These are phyloP conservation scores for Fusarium sp. DNA, from an alignment of 2,329 filamentous ascomycete species.

Conservation along the genomic window DNA sequence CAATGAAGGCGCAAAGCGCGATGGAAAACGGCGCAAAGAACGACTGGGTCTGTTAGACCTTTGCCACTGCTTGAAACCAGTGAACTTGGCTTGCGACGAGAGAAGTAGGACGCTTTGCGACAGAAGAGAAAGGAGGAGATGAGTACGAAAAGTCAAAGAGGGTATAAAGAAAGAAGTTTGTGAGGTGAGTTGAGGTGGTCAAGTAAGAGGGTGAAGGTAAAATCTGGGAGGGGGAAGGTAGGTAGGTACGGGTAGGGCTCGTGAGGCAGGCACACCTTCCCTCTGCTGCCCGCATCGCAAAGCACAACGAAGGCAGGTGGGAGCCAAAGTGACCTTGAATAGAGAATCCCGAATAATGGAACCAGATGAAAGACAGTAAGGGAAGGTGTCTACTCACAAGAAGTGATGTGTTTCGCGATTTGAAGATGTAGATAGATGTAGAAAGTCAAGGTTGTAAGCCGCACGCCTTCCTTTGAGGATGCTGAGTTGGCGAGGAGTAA, in stretches of 20 bases:
- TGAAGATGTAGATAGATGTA: slow-evolving; percentile 10
- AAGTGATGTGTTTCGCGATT: slow-evolving; percentile 13
- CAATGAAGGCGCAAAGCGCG: slow-evolving; percentile 11
- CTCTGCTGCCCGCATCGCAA: slow-evolving; percentile 1
- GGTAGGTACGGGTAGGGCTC: background rate
- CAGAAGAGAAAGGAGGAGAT: slow-evolving; percentile 15
- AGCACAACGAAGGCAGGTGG: slow-evolving; percentile 1
- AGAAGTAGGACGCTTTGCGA: slow-evolving; percentile 5
- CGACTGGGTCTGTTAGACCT: slow-evolving; percentile 22
- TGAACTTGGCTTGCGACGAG: slow-evolving; percentile 10
- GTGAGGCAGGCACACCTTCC: slow-evolving; percentile 15
- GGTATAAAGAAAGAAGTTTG: slow-evolving; percentile 4
- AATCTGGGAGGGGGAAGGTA: slow-evolving; percentile 6
- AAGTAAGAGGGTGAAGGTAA: background rate
- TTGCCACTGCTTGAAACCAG: slow-evolving; percentile 24
- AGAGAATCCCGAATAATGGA: background rate
- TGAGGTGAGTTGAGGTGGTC: background rate
- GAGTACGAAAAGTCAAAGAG: slow-evolving; percentile 1
- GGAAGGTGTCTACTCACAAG: slow-evolving; percentile 5
- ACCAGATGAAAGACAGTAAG: background rate
- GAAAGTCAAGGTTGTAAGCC: slow-evolving; percentile 10
- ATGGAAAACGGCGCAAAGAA: slow-evolving; percentile 27
- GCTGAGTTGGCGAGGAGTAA: background rate
- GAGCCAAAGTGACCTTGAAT: background rate
- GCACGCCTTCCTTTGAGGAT: slow-evolving; percentile 2